These are phyloP conservation scores for Orbilia brochopaga DNA, from an alignment of 2,329 filamentous ascomycete genomes.

Conservation along the genomic window DNA sequence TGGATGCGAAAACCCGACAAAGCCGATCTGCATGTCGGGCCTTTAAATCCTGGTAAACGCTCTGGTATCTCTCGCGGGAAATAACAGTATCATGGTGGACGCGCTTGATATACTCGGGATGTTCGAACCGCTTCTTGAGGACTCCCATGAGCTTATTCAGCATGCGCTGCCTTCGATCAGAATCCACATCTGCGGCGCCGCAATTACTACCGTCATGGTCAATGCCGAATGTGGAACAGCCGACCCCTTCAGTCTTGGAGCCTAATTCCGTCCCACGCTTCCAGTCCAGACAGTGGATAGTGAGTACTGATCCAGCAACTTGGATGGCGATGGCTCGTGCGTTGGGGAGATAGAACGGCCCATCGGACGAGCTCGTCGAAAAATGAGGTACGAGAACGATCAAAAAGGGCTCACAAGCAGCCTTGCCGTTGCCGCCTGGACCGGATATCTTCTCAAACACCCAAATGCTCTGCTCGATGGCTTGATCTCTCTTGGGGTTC, in stretches of 20 bases:
- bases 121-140: conserved; percentile 29
- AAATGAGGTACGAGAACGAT: conserved; percentile 38
- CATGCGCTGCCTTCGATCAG: conserved; percentile 38
- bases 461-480: conserved; percentile 41
- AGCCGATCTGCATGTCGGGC: conserved; percentile 74
- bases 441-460: conserved; percentile 7
- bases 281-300: conserved; percentile 18
- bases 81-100: conserved; percentile 83
- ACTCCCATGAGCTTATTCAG: conserved; percentile 30
- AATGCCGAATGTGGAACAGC: neutral
- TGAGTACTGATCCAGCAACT: conserved; percentile 11
- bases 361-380: neutral
- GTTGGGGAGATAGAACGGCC: conserved; percentile 42
- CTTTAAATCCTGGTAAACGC: conserved; percentile 82
- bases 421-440: neutral
- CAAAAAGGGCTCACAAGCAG: neutral
- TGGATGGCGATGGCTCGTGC: conserved; percentile 31
- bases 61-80: conserved; percentile 76
- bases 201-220: neutral
- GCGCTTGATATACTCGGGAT: conserved; percentile 74
- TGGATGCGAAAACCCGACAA: conserved; percentile 60
- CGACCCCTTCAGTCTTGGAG: neutral
- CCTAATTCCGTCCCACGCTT: neutral
- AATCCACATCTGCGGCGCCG: neutral
- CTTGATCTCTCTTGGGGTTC: conserved; percentile 32